Percentiles rank a stretch among this genome's conserved stretches.
Conservation (phyloP, 1,284 basidiomycete species). For the Ustilago tritici region DNA sequence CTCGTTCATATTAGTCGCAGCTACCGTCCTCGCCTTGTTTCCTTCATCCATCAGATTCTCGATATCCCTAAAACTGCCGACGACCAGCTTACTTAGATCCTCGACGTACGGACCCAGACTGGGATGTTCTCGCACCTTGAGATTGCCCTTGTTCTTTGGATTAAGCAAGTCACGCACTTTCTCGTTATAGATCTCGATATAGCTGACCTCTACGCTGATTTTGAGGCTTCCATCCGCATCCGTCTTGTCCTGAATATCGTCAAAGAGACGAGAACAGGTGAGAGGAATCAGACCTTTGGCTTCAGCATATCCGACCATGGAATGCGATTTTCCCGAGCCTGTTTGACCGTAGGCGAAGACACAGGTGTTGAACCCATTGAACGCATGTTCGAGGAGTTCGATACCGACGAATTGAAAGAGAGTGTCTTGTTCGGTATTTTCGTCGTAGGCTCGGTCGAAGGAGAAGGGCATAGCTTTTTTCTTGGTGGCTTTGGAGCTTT, state of each 20-base stretch:
- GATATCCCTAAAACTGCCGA: conserved; percentile 91
- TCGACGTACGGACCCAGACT: conserved; percentile 88
- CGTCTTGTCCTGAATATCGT: conserved; percentile 78
- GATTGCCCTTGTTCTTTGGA: conserved; percentile 94
- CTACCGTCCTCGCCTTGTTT: conserved; percentile 79
- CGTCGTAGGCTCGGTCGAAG: conserved; percentile 64
- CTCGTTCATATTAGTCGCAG: conserved; percentile 68
- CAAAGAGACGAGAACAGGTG: conserved; percentile 91
- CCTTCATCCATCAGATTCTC: conserved; percentile 99
- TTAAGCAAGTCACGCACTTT: conserved; percentile 95
- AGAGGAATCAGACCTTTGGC: conserved; percentile 98
- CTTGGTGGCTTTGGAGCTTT: conserved; percentile 60
- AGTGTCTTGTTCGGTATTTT: conserved; percentile 74
- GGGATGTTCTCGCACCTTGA: conserved; percentile 96
- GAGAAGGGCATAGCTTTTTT: conserved; percentile 67
- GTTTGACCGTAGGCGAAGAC: conserved; percentile 68
- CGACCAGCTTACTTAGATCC: conserved; percentile 91
- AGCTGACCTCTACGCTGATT: conserved; percentile 95
- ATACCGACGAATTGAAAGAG: conserved; percentile 94
- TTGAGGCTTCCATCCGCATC: conserved; percentile 77
- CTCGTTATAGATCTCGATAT: conserved; percentile 86
- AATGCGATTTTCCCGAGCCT: conserved; percentile 60
- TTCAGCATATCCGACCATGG: conserved; percentile 75
- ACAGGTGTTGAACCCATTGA: conserved; percentile 91
- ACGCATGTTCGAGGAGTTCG: conserved; percentile 93